Percentiles rank a stretch among this genome's conserved stretches.
Conservation (phyloP, 225 moss, liverwort and hornwort genomes). For the Polytrichum commune region DNA sequence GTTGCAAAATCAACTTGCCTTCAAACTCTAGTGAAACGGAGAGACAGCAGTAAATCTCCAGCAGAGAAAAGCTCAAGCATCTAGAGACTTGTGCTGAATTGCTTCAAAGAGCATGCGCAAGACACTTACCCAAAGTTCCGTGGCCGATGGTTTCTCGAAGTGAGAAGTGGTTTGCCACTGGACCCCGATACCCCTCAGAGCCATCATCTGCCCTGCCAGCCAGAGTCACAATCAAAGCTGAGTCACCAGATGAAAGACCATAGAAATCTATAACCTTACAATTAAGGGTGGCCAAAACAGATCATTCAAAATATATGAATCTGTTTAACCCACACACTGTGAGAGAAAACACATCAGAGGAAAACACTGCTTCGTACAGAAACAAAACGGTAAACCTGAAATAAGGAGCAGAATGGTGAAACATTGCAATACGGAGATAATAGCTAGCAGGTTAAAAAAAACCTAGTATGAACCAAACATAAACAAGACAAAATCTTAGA, state of each 20-base stretch:
- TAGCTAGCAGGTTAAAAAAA: no score
- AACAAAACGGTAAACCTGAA: no score
- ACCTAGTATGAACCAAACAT: no score
- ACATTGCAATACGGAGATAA: no score
- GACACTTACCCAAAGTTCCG: constrained; percentile 19
- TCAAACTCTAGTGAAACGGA: not conserved
- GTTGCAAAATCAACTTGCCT: not conserved
- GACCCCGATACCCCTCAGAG: constrained; percentile 23
- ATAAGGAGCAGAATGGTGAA: no score
- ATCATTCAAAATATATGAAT: no score
- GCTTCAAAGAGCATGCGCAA: not conserved
- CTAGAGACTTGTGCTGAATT: not conserved
- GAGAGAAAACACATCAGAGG: no score
- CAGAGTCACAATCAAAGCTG: not conserved
- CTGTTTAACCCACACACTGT: no score
- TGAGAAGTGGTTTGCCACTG: constrained; percentile 26
- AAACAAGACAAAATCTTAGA: no score
- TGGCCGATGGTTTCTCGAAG: constrained; percentile 18
- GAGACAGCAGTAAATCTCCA: not conserved
- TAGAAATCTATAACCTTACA: no score
- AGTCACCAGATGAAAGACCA: not conserved
- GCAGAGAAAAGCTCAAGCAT: not conserved
- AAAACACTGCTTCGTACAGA: no score
- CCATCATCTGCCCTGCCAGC: constrained; percentile 32
- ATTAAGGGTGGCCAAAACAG: no score